Evolutionary conservation across 441 rosid genomes (phyloP).

Genomic region (Hura crepitans): DNA sequence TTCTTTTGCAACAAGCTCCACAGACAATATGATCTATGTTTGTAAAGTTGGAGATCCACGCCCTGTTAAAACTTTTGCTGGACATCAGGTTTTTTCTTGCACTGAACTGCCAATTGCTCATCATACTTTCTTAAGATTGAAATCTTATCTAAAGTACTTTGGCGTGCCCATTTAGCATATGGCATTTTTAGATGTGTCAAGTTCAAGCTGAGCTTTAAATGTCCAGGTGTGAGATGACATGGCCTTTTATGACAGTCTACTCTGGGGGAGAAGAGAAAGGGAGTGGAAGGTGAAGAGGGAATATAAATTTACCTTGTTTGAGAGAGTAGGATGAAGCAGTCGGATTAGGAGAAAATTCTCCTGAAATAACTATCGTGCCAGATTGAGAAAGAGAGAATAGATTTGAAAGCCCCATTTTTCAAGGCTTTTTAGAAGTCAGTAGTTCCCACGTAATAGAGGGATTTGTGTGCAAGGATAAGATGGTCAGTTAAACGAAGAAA

Average conservation of each 20-base stretch:
- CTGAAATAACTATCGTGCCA: too few relatives aligned
- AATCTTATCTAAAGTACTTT: background rate
- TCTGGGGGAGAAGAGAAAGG: background rate
- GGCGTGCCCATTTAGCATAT: background rate
- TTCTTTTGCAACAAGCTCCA: constrained; percentile 95
- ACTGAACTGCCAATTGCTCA: constrained; percentile 13
- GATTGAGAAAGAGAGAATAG: too few relatives aligned
- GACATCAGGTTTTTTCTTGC: constrained; percentile 72
- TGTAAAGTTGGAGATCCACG: constrained; percentile 88
- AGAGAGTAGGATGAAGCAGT: background rate
- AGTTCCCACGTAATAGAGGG: too few relatives aligned
- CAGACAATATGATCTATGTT: constrained; percentile 87
- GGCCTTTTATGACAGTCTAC: background rate
- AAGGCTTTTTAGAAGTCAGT: too few relatives aligned
- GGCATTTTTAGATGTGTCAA: background rate
- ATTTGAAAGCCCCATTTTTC: too few relatives aligned
- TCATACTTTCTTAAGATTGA: constrained; percentile 4
- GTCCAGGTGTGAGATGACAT: background rate
- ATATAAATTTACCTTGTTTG: background rate
- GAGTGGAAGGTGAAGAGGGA: background rate
- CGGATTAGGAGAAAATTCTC: too few relatives aligned
- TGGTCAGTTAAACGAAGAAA: too few relatives aligned
- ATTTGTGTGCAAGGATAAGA: too few relatives aligned
- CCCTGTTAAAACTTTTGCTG: constrained; percentile 74
- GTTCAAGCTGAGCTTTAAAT: background rate